Base-by-base conservation (phyloP, 2,329 filamentous ascomycete genomes). In the Trichophyton mentagrophytes region DNA sequence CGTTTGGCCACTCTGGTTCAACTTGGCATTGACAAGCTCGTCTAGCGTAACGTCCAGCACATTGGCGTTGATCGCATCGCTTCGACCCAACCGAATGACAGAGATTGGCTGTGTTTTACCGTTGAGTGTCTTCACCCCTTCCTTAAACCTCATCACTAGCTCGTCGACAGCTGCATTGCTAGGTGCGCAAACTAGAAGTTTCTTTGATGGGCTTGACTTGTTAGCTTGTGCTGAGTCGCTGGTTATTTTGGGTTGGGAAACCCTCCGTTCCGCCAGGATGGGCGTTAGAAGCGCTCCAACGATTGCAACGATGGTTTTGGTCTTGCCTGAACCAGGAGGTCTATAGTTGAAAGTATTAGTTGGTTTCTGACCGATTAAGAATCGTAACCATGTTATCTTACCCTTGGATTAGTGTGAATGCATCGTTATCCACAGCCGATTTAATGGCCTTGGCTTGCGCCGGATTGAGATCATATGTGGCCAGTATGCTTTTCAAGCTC, bases 121-220 rank as follows among this genome's bases (percentile, higher is more conserved):
- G 49, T 81, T 83, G 62, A 83, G 79, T 0, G 89, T 91, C 69
- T 86, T 92, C 59, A 99, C 82, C 3, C 93, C 93, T 59, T 84
- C 79, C 74, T 95, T 97, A 69, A 99, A 82, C 76, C 93, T 87
- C 72, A 96, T 85, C 17, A 99, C 93, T 64, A 99, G 73, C 72
- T 99, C 93, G 71, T 99, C 93, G 4, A 99, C 93, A 36, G 93
- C 93, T 5, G 93, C 93, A 73, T 99, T 99, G 79, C 91, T 97
- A 13, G 93, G 93, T n/a, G 93, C 93, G 70, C 93, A 99, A 25
- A 99, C 89, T 27, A 99, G 81, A 27, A 99, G 79, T 73, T 97
- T 99, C 75, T 95, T 96, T 1, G 82, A 71, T 0, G 71, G 69
- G 49, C 69, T 72, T 63, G 69, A 71, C 67, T 70, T 72, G 64